Base-by-base conservation (phyloP, 2,329 filamentous ascomycete species). In the Basipetospora chlamydospora region DNA sequence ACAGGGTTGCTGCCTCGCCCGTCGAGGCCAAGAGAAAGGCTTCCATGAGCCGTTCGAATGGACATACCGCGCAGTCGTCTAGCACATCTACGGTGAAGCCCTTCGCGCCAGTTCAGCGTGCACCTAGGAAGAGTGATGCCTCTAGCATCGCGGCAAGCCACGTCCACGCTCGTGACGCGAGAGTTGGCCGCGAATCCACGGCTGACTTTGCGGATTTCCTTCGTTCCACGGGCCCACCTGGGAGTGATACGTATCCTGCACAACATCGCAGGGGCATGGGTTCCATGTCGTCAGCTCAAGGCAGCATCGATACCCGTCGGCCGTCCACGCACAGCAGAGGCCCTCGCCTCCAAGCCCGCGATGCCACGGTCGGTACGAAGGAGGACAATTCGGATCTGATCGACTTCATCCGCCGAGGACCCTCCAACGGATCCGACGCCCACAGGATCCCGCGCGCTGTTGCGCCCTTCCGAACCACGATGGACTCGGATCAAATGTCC, bases 391-490 rank as follows among this genome's bases (percentile, higher is more conserved):
- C 83, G 10, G 90, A 95, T 42, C 62, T 98, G 40, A 94, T 95
- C 45, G 87, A 96, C 52, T 96, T 98, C 54, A 92, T 98, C 44
- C 78, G 87, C 31, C 78, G 84, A 51, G 88, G 87, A 1, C 86
- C 86, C 3, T 79, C 82, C 0, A 59, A 63, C 23, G 66, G 64
- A 29, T 66, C 67, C 18, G 40, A 32, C 18, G 70, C 71, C 43
- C 81, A 76, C 40, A 76, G 83, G 17, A 90, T 92, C 42, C 80
- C 85, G 28, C 77, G 82, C 13, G 73, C 72, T n/a, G 77, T 90
- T 10, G 85, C 86, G 8, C 84, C 86, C 1, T 93, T 92, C 63
- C 71, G 84, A 37, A 77, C 70, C 25, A 88, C 85, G 0, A 80
- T 87, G 67, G 86, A 93, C 53, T 87, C 83, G 9, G 84, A 93